Evolutionary conservation across 2,329 filamentous ascomycete species (phyloP), one percentile per base, ranked within the genome.

Genomic region (Alternaria tenuissima): DNA sequence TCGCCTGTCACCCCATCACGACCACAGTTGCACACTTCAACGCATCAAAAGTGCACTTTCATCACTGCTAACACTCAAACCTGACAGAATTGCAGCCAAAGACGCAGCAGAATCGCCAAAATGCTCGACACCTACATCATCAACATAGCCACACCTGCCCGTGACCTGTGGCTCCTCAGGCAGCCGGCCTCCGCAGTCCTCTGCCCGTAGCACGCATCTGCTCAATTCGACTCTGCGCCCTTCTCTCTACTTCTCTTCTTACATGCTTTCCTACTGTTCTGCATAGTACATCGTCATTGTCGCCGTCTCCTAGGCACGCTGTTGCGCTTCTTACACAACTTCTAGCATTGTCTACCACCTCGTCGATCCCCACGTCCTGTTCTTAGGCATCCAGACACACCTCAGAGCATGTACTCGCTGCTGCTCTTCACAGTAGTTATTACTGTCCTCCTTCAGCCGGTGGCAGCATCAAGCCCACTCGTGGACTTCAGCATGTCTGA

Each of bases 391-490:
- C 69, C 24, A 68, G 28, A 55, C 55, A 39, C 39, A 51, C 42
- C 49, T 55, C 52, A 55, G 62, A 75, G 68, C 63, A 77, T 78
- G 76, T 64, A 63, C 66, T 69, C 59, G 56, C 66, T 71, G 57
- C 63, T 78, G 28, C 46, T 73, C 9, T 24, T 73, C 57, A 62
- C 65, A 54, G 61, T 76, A 53, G 53, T 76, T 11, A 49, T 76
- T 43, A 57, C 69, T 49, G 59, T 77, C 24, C 59, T 75, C 14
- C 59, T 73, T 48, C 63, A 70, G 43, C 66, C 70, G 59, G 70
- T 64, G 58, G 70, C 64, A 52, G 72, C 71, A 47, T 58, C 73
- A 52, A 71, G 61, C 60, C 62, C 72, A 56, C 34, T 53, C 32
- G 70, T 76, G 66, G 70, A 73, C 42, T 44, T 68, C 44, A 61